Base-by-base conservation (phyloP, 805 yeast species). In the Komagataella pseudopastoris region DNA sequence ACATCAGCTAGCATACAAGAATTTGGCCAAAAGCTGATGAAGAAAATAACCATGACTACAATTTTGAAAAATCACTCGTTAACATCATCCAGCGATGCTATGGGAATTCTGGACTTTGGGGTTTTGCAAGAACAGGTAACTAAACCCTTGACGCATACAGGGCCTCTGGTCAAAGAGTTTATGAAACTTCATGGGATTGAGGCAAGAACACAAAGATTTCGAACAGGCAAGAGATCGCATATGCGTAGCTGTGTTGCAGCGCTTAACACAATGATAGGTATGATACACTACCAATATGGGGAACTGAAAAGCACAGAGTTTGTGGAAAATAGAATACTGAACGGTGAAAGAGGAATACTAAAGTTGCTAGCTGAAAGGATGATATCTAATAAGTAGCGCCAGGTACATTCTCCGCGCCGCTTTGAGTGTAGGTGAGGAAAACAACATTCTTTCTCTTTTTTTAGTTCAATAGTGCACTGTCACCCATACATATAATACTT, bases 241-340 rank as follows among this genome's bases (percentile, higher is more conserved):
- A 8, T 24, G 20, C 24, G 50, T 8, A 45, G 23, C 23, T 20
- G 46, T 23, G 30, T 24, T 10, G 14, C 16, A 6, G 48, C 63
- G 4, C 30, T 64, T 14, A 54, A 58, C 6, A 56, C 54, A 43
- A 10, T 62, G 12, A 49, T 59, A n/a, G 69, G 69, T 2, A 60
- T 62, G 47, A 51, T 65, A 6, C 50, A 55, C 45, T 55, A 53
- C 7, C 59, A 62, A 50, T 55, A 59, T 20, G 68, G 66, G 1
- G 18, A 49, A 2, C 36, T 36, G 2, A 55, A 52, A 24, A 53
- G 59, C 16, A 23, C 22, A 6, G 56, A 56, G 44, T 64, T 61
- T 50, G 54, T 64, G 6, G 59, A 57, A 46, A 61, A 64, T 6
- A 63, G 64, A 54, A 50, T 66, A 6, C 57, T 65, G 8, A 23